phyloP scores from a whole-genome alignment of 257 asterid species.

The Dorcoceras hygrometricum region DNA sequence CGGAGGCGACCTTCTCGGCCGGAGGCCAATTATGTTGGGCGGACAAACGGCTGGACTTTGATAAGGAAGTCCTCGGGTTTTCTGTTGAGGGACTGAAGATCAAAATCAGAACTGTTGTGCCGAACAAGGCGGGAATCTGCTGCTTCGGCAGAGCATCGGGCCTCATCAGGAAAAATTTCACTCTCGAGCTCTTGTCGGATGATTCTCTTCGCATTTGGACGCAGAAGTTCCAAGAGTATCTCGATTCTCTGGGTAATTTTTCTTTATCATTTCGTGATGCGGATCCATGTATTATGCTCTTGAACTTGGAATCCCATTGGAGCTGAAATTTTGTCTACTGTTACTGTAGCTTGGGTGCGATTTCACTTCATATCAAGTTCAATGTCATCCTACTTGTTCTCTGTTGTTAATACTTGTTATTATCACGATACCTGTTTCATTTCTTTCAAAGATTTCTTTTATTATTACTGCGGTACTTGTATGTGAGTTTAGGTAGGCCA shows the following conservation, averaged over 20 bases:
- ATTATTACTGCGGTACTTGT: conserved; percentile 15
- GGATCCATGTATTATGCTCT: neutral
- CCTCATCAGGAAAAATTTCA: conserved; percentile 49
- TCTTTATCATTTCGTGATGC: neutral
- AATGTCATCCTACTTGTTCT: neutral
- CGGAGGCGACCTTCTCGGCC: conserved; percentile 48
- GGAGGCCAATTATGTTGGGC: conserved; percentile 61
- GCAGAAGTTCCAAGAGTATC: conserved; percentile 48
- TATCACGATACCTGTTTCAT: neutral
- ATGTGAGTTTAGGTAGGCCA: conserved; percentile 69
- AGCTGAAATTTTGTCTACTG: too few relatives aligned
- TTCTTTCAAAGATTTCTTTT: conserved; percentile 1
- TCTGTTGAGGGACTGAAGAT: conserved; percentile 50
- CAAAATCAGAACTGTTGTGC: conserved; percentile 50
- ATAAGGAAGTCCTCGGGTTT: conserved; percentile 74
- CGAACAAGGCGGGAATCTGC: conserved; percentile 41
- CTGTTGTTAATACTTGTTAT: neutral
- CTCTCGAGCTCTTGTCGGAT: conserved; percentile 47
- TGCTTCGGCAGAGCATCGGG: conserved; percentile 31
- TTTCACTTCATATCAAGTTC: neutral
- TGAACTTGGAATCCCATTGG: neutral
- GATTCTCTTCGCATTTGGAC: conserved; percentile 57
- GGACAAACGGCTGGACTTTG: conserved; percentile 46
- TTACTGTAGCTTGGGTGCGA: neutral
- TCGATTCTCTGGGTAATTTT: conserved; percentile 65